These are phyloP conservation scores for Xylaria nigripes DNA, from an alignment of 495 filamentous ascomycete species.

Conservation along the genomic window DNA sequence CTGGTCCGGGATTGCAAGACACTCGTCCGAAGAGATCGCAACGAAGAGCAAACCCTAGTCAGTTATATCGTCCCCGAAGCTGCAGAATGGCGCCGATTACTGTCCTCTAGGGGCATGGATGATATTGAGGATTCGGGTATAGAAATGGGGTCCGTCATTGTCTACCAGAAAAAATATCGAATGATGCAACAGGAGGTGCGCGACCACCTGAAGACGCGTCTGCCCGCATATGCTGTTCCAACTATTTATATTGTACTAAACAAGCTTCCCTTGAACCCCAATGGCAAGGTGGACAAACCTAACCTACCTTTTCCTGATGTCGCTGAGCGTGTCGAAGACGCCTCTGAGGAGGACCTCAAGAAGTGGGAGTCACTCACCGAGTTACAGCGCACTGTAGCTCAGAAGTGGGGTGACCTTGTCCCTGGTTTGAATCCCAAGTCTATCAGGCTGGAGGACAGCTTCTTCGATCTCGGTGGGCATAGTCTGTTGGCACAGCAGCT, in stretches of 20 bases:
- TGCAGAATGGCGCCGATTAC: constrained; percentile 54
- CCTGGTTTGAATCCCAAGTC: constrained; percentile 49
- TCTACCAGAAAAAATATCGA: constrained; percentile 53
- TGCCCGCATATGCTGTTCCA: constrained; percentile 78
- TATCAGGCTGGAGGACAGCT: constrained; percentile 57
- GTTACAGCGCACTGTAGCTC: constrained; percentile 31
- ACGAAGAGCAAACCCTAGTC: constrained; percentile 83
- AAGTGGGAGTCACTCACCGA: constrained; percentile 53
- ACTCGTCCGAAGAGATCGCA: constrained; percentile 74
- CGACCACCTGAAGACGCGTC: constrained; percentile 62
- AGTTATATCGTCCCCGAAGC: constrained; percentile 86
- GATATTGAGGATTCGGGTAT: constrained; percentile 41
- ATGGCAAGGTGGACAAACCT: constrained; percentile 89
- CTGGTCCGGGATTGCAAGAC: constrained; percentile 84
- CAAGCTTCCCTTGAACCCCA: constrained; percentile 83
- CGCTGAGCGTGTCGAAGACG: constrained; percentile 37
- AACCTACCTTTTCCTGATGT: constrained; percentile 86
- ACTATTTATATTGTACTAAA: constrained; percentile 67
- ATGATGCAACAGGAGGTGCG: constrained; percentile 66
- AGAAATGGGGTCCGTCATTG: constrained; percentile 35
- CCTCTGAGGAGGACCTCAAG: constrained; percentile 60
- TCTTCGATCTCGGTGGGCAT: constrained; percentile 87
- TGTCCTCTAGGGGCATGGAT: constrained; percentile 10
- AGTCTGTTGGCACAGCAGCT: constrained; percentile 82
- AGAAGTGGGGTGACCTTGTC: constrained; percentile 40